These are phyloP conservation scores for Hanseniaspora vineae DNA, from an alignment of 805 yeast genomes.

Conservation along the genomic window DNA sequence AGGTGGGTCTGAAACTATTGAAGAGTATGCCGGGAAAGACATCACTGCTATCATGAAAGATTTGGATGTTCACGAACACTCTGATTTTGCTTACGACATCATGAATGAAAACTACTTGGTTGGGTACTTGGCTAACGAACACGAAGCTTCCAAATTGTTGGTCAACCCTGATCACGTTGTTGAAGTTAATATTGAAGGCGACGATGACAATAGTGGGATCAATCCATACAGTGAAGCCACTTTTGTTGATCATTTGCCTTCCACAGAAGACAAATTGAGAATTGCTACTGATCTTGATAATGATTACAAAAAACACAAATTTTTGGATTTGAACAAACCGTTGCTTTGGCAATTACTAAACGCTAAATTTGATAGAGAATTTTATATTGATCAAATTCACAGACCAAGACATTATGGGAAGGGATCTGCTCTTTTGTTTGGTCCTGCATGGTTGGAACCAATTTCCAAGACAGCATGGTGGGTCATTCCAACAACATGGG, in stretches of 20 bases:
- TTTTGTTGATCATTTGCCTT: constrained; percentile 48
- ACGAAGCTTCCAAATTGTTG: constrained; percentile 62
- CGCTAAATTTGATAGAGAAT: constrained; percentile 69
- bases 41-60: constrained; percentile 46
- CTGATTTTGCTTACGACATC: constrained; percentile 77
- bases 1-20: constrained; percentile 63
- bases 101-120: constrained; percentile 67
- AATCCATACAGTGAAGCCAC: constrained; percentile 36
- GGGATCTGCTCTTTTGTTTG: constrained; percentile 92
- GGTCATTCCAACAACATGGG: constrained; percentile 79
- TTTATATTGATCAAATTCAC: constrained; percentile 91
- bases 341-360: constrained; percentile 67
- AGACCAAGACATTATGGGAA: constrained; percentile 97
- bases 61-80: constrained; percentile 57
- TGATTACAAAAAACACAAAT: constrained; percentile 69
- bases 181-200: constrained; percentile 28
- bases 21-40: constrained; percentile 69
- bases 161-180: constrained; percentile 47
- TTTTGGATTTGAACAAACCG: constrained; percentile 76
- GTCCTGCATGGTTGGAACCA: constrained; percentile 80
- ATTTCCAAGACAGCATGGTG: constrained; percentile 88
- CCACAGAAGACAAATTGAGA: constrained; percentile 51
- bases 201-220: constrained; percentile 18
- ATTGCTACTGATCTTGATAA: constrained; percentile 64
- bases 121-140: constrained; percentile 71